These are phyloP conservation scores for Cyberlindnera amylophila DNA, from an alignment of 805 yeast genomes.

Conservation along the genomic window DNA sequence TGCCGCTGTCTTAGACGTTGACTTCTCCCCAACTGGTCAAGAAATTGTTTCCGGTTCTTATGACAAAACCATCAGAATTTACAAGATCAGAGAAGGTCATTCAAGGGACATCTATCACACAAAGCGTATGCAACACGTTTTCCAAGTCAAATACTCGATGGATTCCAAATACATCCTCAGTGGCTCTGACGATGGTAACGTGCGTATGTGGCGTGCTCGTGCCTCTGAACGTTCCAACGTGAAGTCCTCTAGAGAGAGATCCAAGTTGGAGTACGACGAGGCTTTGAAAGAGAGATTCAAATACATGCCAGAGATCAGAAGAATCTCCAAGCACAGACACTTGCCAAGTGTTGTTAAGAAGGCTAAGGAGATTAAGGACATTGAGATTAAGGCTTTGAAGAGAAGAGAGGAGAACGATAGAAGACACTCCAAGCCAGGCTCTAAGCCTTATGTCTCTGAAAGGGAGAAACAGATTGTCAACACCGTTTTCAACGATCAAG, in stretches of 20 bases:
- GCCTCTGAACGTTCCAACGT: constrained; percentile 83
- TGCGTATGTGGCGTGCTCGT: constrained; percentile 86
- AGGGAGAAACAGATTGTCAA: constrained; percentile 86
- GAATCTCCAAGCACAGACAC: constrained; percentile 90
- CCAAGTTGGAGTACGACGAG: constrained; percentile 84
- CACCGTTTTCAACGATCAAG: constrained; percentile 56
- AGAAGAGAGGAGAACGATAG: constrained; percentile 81
- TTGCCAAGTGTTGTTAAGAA: constrained; percentile 83
- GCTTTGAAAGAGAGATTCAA: constrained; percentile 89
- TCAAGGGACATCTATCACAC: constrained; percentile 95
- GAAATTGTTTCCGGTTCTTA: constrained; percentile 94
- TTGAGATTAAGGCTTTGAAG: constrained; percentile 69
- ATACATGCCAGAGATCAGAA: constrained; percentile 92
- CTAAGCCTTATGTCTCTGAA: constrained; percentile 60
- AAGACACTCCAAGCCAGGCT: constrained; percentile 65
- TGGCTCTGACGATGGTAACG: constrained; percentile 96
- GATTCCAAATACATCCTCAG: constrained; percentile 83
- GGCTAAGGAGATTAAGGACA: constrained; percentile 80
- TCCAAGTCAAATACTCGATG: constrained; percentile 78
- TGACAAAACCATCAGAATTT: constrained; percentile 88
- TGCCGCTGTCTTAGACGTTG: constrained; percentile 91
- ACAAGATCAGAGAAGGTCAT: constrained; percentile 74
- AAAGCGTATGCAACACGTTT: constrained; percentile 94
- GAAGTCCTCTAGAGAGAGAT: constrained; percentile 73
- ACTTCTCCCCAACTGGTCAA: constrained; percentile 95